These are phyloP conservation scores for Exophiala mesophila DNA, from an alignment of 2,329 filamentous ascomycete genomes.

Conservation along the genomic window DNA sequence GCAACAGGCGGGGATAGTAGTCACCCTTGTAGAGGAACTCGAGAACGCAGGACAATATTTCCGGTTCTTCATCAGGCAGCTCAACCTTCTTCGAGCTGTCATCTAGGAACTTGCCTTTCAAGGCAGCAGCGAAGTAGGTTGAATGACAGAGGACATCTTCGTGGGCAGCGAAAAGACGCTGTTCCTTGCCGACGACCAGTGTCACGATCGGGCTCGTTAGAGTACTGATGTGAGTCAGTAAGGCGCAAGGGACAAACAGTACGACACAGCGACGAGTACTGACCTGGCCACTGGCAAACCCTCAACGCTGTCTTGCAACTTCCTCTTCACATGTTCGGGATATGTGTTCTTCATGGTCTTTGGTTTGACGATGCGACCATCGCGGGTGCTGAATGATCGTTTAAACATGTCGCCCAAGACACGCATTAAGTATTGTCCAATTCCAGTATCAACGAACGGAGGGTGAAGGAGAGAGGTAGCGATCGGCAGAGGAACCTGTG, in stretches of 20 bases:
- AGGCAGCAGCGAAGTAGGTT: slow-evolving; percentile 71
- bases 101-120: slow-evolving; percentile 65
- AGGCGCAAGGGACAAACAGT: no score
- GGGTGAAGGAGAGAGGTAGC: slow-evolving; percentile 40
- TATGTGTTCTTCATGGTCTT: slow-evolving; percentile 71
- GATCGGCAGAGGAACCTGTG: slow-evolving; percentile 33
- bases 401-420: slow-evolving; percentile 71
- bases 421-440: slow-evolving; percentile 26
- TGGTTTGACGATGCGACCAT: slow-evolving; percentile 78
- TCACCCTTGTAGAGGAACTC: slow-evolving; percentile 97
- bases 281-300: slow-evolving; percentile 46
- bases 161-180: slow-evolving; percentile 88
- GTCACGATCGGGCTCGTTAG: slow-evolving; percentile 75
- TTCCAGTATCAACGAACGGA: slow-evolving; percentile 39
- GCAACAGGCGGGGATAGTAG: slow-evolving; percentile 85
- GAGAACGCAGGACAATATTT: slow-evolving; percentile 87
- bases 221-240: slow-evolving; percentile 34
- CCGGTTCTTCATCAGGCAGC: slow-evolving; percentile 73
- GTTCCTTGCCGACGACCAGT: slow-evolving; percentile 75
- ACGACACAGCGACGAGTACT: slow-evolving; percentile 8
- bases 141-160: slow-evolving; percentile 85
- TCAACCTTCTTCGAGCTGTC: slow-evolving; percentile 67
- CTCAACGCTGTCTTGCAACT: slow-evolving; percentile 79
- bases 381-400: slow-evolving; percentile 77
- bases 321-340: slow-evolving; percentile 76